These are phyloP conservation scores for Starmerella davenportii DNA, from an alignment of 805 yeast species.

Conservation along the genomic window DNA sequence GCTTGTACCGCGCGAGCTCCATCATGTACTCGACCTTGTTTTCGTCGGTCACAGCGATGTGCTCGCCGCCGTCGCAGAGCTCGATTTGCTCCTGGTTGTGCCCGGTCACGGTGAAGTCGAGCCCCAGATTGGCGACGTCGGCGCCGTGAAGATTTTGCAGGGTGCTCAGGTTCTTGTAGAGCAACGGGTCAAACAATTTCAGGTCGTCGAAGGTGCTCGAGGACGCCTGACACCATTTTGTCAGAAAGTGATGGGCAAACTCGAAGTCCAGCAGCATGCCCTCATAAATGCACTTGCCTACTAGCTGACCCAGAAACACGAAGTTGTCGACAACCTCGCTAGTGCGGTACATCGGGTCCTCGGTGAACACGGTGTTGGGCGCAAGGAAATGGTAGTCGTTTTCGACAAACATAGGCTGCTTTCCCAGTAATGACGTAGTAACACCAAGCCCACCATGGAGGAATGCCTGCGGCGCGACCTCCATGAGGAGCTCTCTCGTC, in stretches of 20 bases:
- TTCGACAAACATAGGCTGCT: conserved; percentile 25
- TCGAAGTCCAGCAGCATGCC: conserved; percentile 61
- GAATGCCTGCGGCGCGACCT: conserved; percentile 40
- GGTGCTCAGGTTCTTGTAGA: conserved; percentile 48
- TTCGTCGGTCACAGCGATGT: conserved; percentile 34
- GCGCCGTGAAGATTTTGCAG: conserved; percentile 36
- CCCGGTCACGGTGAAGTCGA: conserved; percentile 45
- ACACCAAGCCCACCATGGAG: neutral
- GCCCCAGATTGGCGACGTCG: conserved; percentile 37
- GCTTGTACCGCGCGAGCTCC: conserved; percentile 57
- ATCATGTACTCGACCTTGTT: conserved; percentile 62
- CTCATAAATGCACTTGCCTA: conserved; percentile 82
- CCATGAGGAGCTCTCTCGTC: conserved; percentile 74
- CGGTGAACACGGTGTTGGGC: conserved; percentile 38
- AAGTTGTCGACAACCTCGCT: conserved; percentile 14
- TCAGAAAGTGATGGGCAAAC: conserved; percentile 73
- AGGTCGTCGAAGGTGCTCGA: conserved; percentile 63
- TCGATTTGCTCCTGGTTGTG: conserved; percentile 29
- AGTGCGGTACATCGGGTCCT: conserved; percentile 6
- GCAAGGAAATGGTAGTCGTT: conserved; percentile 44
- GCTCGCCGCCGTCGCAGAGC: conserved; percentile 42
- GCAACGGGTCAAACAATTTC: conserved; percentile 45
- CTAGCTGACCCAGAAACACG: conserved; percentile 58
- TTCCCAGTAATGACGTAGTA: neutral
- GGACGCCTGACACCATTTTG: conserved; percentile 31